Evolutionary conservation across 495 filamentous ascomycete species (phyloP).

Genomic region (Hypoxylon cercidicola): DNA sequence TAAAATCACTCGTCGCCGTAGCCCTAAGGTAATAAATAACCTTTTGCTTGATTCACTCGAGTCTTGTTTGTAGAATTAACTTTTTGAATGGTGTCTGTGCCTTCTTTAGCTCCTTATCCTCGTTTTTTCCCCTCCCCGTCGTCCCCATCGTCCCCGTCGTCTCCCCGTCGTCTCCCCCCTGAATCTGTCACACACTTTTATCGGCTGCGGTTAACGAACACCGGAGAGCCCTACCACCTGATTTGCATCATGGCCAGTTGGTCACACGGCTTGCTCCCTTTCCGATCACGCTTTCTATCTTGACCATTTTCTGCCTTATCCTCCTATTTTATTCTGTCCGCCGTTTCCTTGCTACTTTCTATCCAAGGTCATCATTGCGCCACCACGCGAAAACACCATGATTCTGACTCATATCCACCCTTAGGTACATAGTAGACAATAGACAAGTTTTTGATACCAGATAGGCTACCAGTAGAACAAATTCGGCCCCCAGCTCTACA

Average conservation of each 20-base stretch:
- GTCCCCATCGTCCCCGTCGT: not conserved
- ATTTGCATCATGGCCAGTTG: slow-evolving; percentile 13
- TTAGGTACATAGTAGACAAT: too few relatives aligned
- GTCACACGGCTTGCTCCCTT: slow-evolving; percentile 22
- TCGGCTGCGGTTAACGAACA: slow-evolving; percentile 14
- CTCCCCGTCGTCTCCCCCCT: slow-evolving; percentile 5
- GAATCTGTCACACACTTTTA: slow-evolving; percentile 9
- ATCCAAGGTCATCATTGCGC: slow-evolving; percentile 20
- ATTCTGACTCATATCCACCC: slow-evolving; percentile 36
- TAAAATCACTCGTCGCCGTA: too few relatives aligned
- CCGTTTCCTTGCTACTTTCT: not conserved
- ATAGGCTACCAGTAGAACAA: too few relatives aligned
- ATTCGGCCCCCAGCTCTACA: too few relatives aligned
- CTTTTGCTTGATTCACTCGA: too few relatives aligned
- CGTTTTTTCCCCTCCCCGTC: slow-evolving; percentile 3
- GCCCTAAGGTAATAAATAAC: too few relatives aligned
- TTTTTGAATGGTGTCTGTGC: not conserved
- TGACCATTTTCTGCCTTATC: slow-evolving; percentile 8
- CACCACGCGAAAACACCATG: slow-evolving; percentile 23
- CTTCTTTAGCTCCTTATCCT: slow-evolving; percentile 3
- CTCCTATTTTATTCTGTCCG: slow-evolving; percentile 19
- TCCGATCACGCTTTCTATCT: slow-evolving; percentile 14
- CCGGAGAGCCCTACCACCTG: slow-evolving; percentile 4
- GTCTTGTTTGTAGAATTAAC: not conserved
- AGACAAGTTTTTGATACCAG: not conserved